Base-by-base conservation (phyloP, 1,139 yeast species). In the Blastobotrys aristatus region DNA sequence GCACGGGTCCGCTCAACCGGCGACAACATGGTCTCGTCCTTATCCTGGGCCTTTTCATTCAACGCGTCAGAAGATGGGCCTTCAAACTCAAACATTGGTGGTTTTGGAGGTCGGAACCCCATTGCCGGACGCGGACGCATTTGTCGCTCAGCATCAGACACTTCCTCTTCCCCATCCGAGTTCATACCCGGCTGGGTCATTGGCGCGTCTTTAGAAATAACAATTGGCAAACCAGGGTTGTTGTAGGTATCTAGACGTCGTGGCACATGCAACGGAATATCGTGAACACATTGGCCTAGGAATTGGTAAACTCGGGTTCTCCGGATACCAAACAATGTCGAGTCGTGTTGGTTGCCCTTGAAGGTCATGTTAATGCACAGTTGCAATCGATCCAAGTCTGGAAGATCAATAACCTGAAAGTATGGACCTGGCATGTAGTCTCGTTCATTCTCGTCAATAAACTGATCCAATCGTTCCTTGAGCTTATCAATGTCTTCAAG, bases 271-370 rank as follows among this genome's bases (percentile, higher is more conserved):
- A 66, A 58, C 31, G 68, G 68, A 48, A 66, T 63, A 29, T 59
- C 63, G 51, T 58, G 53, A 45, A 68, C 60, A 48, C 65, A 59
- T 43, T 60, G 58, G 16, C 61, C 64, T 17, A 67, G 46, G 57
- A 56, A 66, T 48, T 61, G 61, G 32, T 60, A 47, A 29, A 66
- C 50, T 43, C 57, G 58, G 42, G 66, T 64, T 20, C 68, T 59
- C 22, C 70, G 59, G 35, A 44, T 48, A 17, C 68, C 64, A 43
- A 56, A 63, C 46, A 61, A 48, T 3, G 53, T 53, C 13, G 62
- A 60, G 48, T 70, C 72, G 16, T 66, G 64, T 52, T 60, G 61
- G 57, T 68, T 70, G 52, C 58, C 57, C 45, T 66, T 59, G 49
- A 63, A 60, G 18, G 63, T 59, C 35, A 67, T 57, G 39, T 57